Percentiles rank a stretch among this genome's conserved stretches.
These are phyloP conservation scores for Chloris gayana DNA, from an alignment of 176 grass and related monocot species.

Conservation along the genomic window DNA sequence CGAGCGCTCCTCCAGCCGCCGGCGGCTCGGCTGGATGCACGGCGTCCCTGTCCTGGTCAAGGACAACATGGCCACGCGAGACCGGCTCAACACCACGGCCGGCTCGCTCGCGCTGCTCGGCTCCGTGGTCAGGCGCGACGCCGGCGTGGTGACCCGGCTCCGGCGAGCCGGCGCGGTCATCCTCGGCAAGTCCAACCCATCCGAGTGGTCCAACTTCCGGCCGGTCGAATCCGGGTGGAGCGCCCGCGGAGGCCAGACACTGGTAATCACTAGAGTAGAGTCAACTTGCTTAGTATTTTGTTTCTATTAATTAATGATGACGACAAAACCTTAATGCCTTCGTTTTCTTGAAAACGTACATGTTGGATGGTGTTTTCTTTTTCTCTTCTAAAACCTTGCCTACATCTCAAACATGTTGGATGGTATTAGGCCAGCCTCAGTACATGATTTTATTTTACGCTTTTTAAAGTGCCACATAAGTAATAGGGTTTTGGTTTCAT, in stretches of 20 bases:
- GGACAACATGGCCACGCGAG: conserved; percentile 69
- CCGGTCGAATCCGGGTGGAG: conserved; percentile 34
- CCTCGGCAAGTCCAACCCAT: conserved; percentile 63
- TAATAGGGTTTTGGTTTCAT: too few species aligned
- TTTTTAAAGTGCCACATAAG: too few species aligned
- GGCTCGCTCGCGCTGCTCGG: conserved; percentile 71
- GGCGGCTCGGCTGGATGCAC: conserved; percentile 22
- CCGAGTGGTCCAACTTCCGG: conserved; percentile 64
- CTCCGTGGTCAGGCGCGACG: conserved; percentile 44
- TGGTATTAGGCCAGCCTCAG: too few species aligned
- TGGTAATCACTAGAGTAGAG: conserved; percentile 6
- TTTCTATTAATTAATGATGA: too few species aligned
- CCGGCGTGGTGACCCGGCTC: conserved; percentile 56
- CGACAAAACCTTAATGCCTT: too few species aligned
- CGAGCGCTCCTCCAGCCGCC: neutral
- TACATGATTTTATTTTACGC: too few species aligned
- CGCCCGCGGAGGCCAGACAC: conserved; percentile 55
- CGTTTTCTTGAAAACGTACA: too few species aligned
- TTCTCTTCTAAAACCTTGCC: too few species aligned
- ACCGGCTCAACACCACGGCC: conserved; percentile 68
- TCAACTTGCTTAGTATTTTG: too few species aligned
- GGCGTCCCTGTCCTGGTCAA: conserved; percentile 77
- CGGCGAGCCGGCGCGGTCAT: conserved; percentile 52
- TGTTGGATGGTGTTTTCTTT: too few species aligned
- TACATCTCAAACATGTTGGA: too few species aligned